These are phyloP conservation scores for Theileria orientalis DNA, from an alignment of 169 alveolate species.

Conservation along the genomic window DNA sequence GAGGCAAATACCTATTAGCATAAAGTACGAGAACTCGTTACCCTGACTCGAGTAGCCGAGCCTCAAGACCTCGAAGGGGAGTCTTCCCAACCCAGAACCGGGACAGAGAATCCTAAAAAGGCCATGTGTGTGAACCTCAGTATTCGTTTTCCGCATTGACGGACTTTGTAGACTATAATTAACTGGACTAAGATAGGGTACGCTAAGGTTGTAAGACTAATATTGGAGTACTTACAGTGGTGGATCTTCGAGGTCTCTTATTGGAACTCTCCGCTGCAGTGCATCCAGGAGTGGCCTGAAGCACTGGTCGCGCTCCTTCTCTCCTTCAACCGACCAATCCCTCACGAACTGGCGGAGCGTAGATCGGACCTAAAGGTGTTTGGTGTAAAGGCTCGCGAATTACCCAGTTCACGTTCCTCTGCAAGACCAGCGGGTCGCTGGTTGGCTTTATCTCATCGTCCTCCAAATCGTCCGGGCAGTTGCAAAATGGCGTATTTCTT, in stretches of 20 bases:
- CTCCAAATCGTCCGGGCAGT: slow-evolving; percentile 29
- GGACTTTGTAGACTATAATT: too few species aligned
- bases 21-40: slow-evolving; percentile 94
- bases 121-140: too few species aligned
- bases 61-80: slow-evolving; percentile 93
- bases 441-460: slow-evolving; percentile 59
- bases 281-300: slow-evolving; percentile 90
- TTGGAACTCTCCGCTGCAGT: slow-evolving; percentile 65
- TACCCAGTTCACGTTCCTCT: slow-evolving; percentile 63
- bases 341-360: slow-evolving; percentile 92
- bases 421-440: slow-evolving; percentile 34
- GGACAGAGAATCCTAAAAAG: slow-evolving; percentile 88
- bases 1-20: slow-evolving; percentile 82
- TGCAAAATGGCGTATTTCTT: slow-evolving; percentile 46
- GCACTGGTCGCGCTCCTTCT: slow-evolving; percentile 90
- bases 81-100: slow-evolving; percentile 96
- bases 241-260: slow-evolving; percentile 73
- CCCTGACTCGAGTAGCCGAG: slow-evolving; percentile 97
- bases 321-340: slow-evolving; percentile 94
- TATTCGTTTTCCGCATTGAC: too few species aligned
- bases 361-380: slow-evolving; percentile 77
- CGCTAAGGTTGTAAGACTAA: slow-evolving; percentile 11
- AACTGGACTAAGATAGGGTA: too few species aligned
- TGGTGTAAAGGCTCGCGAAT: slow-evolving; percentile 9
- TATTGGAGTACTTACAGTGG: slow-evolving; percentile 27